A percentile compares a stretch with the other conserved stretches of the same genome.
phyloP scores from a whole-genome alignment of 192 early-diverging fungal genomes.

The Borealophlyctis nickersoniae region DNA sequence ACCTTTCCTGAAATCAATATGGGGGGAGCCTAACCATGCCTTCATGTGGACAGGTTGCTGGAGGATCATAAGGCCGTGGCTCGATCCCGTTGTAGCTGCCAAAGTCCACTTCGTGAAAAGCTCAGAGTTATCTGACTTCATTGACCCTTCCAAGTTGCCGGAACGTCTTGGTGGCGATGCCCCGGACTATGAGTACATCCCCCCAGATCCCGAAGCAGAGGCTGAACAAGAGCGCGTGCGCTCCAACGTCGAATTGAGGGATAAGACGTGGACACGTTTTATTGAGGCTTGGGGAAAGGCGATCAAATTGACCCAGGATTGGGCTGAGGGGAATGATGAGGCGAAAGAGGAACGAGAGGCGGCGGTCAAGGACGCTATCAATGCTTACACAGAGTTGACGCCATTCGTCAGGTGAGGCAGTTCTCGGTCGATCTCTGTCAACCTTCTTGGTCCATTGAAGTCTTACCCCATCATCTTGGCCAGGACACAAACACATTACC shows the following conservation, averaged over 20 bases:
- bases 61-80: conserved; percentile 74
- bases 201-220: conserved; percentile 10
- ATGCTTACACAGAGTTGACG: conserved; percentile 10
- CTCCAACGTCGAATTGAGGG: not conserved
- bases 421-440: not conserved
- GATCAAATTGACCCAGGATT: not conserved
- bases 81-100: conserved; percentile 85
- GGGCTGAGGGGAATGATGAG: conserved; percentile 7
- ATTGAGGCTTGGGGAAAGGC: not conserved
- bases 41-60: conserved; percentile 45
- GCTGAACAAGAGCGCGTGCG: conserved; percentile 6
- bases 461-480: not conserved
- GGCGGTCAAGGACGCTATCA: not conserved
- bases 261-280: conserved; percentile 9
- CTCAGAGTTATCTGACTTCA: conserved; percentile 56
- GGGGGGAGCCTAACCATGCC: not conserved
- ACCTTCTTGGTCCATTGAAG: not conserved
- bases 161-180: conserved; percentile 53
- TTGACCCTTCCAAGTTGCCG: conserved; percentile 60
- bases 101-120: conserved; percentile 77
- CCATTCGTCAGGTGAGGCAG: conserved; percentile 17
- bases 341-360: conserved; percentile 7
- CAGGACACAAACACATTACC: not conserved
- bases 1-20: not conserved
- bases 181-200: conserved; percentile 19